Base-by-base conservation (phyloP, 208 protist genomes). In the Kentomonas sorsogonicus region DNA sequence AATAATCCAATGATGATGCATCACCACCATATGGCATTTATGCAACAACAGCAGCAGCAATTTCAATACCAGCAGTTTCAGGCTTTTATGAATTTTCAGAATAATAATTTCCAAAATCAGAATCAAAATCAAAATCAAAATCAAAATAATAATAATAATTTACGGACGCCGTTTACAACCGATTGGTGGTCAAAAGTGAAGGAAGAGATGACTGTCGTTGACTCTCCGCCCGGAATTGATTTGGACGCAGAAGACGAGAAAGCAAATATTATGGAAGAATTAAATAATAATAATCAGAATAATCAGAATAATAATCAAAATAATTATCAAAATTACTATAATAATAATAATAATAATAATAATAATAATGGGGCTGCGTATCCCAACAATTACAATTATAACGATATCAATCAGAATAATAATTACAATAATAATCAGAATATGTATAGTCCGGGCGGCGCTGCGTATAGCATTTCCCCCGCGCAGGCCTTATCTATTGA, bases 31-130 rank as follows among this genome's bases (percentile, higher is more conserved):
- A 48, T 15, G 43, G 25, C 25, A 22, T 22, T 26, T 22, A 48
- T 48, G 43, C 43, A 48, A 48, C 43, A 48, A 25, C 43, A 48
- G 22, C 11, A 26, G 10, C 16, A 48, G n/a, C 43, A 25, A 48
- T n/a, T n/a, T n/a, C n/a, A n/a, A n/a, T n/a, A n/a, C n/a, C n/a
- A n/a, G n/a, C n/a, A n/a, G n/a, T n/a, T n/a, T n/a, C n/a, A n/a
- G n/a, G n/a, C n/a, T n/a, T n/a, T n/a, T n/a, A n/a, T n/a, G n/a
- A n/a, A n/a, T n/a, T n/a, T n/a, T n/a, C n/a, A n/a, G n/a, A n/a
- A n/a, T n/a, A n/a, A n/a, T n/a, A n/a, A n/a, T n/a, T n/a, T n/a
- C n/a, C n/a, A n/a, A n/a, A n/a, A n/a, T n/a, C n/a, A n/a, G n/a
- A n/a, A n/a, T n/a, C n/a, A n/a, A n/a, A n/a, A n/a, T n/a, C n/a